Percentiles rank a stretch among this genome's conserved stretches.
These are phyloP conservation scores for Casaregolazyma lundiana DNA, from an alignment of 1,139 yeast genomes.

Conservation along the genomic window DNA sequence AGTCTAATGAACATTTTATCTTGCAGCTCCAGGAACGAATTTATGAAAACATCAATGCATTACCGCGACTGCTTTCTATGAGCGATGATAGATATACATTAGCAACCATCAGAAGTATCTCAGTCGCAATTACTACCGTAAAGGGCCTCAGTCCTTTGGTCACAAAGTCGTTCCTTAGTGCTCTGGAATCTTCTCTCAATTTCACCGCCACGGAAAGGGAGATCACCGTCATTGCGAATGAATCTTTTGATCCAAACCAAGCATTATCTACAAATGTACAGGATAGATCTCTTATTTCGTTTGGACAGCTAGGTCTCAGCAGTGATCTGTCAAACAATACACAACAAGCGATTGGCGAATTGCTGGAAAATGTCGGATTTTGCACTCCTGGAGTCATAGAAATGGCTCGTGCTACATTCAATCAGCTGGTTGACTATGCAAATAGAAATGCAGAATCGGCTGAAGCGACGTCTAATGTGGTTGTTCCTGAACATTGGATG, in stretches of 20 bases:
- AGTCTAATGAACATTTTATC: slow-evolving; percentile 20
- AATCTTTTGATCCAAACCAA: neutral
- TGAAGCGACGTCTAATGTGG: neutral
- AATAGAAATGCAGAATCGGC: neutral
- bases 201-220: slow-evolving; percentile 1
- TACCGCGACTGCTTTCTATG: slow-evolving; percentile 28
- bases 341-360: slow-evolving; percentile 2
- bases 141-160: neutral
- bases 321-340: slow-evolving; percentile 1
- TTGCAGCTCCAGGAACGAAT: slow-evolving; percentile 22
- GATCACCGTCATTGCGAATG: neutral
- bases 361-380: slow-evolving; percentile 5
- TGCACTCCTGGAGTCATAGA: neutral
- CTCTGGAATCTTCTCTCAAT: slow-evolving; percentile 2
- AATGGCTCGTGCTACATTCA: neutral
- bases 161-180: neutral
- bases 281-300: neutral
- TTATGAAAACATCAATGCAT: slow-evolving; percentile 29
- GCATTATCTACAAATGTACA: neutral
- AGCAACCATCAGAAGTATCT: neutral
- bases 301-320: slow-evolving; percentile 6
- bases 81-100: slow-evolving; percentile 25
- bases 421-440: neutral
- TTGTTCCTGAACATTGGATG: slow-evolving; percentile 9
- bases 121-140: slow-evolving; percentile 1